phyloP scores from a whole-genome alignment of 1,139 yeast species.

The Saccharomyces uvarum region DNA sequence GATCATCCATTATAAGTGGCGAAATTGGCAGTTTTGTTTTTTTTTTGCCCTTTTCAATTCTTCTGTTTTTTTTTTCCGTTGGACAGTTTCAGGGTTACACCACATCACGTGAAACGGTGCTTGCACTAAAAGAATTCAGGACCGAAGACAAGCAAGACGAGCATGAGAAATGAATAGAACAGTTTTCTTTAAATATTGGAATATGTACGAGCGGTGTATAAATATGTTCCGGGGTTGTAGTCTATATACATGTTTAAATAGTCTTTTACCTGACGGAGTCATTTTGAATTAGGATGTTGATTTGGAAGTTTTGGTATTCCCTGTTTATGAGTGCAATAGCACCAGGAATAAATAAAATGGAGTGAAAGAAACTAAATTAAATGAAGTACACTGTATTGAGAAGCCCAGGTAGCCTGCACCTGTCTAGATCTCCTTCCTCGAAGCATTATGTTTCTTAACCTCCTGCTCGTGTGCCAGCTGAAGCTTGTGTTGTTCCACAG shows the following conservation, averaged over 20 bases:
- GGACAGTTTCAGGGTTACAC: not conserved
- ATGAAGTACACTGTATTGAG: not conserved
- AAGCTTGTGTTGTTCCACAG: conserved; percentile 8
- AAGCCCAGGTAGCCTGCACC: not conserved
- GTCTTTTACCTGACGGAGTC: not conserved
- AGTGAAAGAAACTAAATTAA: not conserved
- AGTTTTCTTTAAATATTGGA: not conserved
- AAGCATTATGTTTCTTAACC: not conserved
- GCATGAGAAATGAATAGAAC: not conserved
- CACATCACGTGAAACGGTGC: not conserved
- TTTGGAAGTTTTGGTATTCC: too few species aligned
- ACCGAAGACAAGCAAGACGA: too few species aligned
- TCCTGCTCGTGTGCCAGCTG: not conserved
- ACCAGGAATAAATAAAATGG: not conserved
- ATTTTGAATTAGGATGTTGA: too few species aligned
- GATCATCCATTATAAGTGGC: not conserved
- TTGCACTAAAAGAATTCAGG: too few species aligned
- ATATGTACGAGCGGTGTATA: not conserved
- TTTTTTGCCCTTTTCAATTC: not conserved
- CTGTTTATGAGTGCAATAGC: not conserved
- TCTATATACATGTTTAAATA: not conserved
- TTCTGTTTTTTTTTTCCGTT: not conserved
- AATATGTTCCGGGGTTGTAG: not conserved
- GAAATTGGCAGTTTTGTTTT: not conserved
- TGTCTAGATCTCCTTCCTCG: not conserved